phyloP scores from a whole-genome alignment of 208 protist genomes.

The Herpetomonas samuelpessoai region DNA sequence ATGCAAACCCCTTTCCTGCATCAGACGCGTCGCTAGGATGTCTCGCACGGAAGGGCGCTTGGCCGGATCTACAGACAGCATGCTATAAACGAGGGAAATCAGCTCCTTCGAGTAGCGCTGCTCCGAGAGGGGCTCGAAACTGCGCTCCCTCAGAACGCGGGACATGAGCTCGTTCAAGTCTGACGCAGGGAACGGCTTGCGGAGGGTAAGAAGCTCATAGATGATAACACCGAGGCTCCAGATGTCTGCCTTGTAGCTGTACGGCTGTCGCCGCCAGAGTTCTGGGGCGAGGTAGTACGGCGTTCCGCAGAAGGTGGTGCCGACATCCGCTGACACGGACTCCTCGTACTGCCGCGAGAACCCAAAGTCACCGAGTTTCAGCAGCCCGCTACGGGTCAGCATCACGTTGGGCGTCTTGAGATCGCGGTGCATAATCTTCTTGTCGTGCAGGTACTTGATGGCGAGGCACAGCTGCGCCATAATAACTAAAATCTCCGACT shows the following conservation, averaged over 20 bases:
- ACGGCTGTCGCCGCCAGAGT: slow-evolving; percentile 73
- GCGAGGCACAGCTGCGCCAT: slow-evolving; percentile 61
- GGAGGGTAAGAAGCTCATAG: slow-evolving; percentile 66
- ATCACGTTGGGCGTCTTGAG: slow-evolving; percentile 79
- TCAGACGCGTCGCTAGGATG: too few species aligned
- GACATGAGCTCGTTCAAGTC: slow-evolving; percentile 51
- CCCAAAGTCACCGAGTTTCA: slow-evolving; percentile 78
- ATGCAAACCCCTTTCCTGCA: too few species aligned
- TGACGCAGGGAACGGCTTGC: slow-evolving; percentile 54
- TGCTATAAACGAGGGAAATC: too few species aligned
- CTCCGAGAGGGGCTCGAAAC: too few species aligned
- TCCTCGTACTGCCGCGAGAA: slow-evolving; percentile 59
- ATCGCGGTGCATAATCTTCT: slow-evolving; percentile 74
- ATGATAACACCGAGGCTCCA: slow-evolving; percentile 78
- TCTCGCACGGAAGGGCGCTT: too few species aligned
- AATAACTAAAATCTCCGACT: slow-evolving; percentile 51
- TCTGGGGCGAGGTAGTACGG: slow-evolving; percentile 89
- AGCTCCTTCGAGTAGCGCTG: too few species aligned
- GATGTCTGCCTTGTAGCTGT: slow-evolving; percentile 88
- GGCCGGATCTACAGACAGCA: too few species aligned
- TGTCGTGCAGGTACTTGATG: slow-evolving; percentile 59
- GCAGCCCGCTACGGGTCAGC: slow-evolving; percentile 53
- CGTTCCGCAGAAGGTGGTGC: slow-evolving; percentile 61
- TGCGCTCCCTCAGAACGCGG: too few species aligned
- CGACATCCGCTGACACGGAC: slow-evolving; percentile 49